Evolutionary conservation across 768 basidiomycete species (phyloP), one percentile per base, ranked within the genome.

Genomic region (Tylopilus intermedius): DNA sequence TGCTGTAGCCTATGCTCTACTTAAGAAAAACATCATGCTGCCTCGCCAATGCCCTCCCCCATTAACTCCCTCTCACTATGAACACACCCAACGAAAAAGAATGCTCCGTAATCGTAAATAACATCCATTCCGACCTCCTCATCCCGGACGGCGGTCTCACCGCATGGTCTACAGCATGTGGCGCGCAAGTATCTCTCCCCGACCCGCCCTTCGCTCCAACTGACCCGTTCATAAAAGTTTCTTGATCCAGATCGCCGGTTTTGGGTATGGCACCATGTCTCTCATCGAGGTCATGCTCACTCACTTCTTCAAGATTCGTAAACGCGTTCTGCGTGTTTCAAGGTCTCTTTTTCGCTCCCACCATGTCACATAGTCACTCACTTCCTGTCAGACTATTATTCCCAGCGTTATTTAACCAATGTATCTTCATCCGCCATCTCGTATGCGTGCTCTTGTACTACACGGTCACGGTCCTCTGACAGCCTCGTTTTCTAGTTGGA

Each of bases 321-420:
- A 64, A 61, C 41, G 64, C 72, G 2, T 76, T 70, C 47, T 74
- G 74, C 24, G 73, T 74, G 30, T 76, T 73, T 47, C 72, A 76
- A 67, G 73, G 73, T 46, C 49, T 27, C 40, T 24, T 11, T 43
- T 37, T 22, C 21, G 35, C 41, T 35, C 47, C 15, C 22, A 4
- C 3, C 2, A 11, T 8, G 27, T 6, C 42, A 14, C 29, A 5
- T 27, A 33, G 13, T 7, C 37, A 22, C 29, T 57, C 55, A 65
- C 18, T 7, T 8, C 18, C 4, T 2, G 41, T 8, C 30, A 75
- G 75, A 73, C 56, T 76, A 66, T 54, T 76, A 75, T 49, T 68
- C 67, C 29, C 65, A 66, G 2, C 58, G 56, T 30, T 73, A 74
- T 50, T 58, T 76, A 45, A 62, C 69, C 30, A 67, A 71, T 29